Percentiles rank a stretch among this genome's conserved stretches.
phyloP scores from a whole-genome alignment of 1,139 yeast genomes.

The Suhomyces ambrosiae region DNA sequence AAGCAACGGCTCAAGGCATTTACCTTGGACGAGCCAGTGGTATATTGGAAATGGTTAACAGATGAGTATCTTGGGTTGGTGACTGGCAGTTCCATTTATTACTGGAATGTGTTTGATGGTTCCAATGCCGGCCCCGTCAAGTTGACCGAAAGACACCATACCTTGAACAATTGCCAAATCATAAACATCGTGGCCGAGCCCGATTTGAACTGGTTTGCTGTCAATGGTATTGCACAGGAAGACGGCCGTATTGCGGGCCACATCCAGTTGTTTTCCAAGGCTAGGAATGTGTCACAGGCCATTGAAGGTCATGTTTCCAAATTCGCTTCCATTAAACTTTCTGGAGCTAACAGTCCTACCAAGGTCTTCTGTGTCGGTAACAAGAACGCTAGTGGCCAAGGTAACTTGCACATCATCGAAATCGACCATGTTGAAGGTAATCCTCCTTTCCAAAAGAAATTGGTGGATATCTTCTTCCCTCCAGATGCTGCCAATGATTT shows the following conservation, averaged over 20 bases:
- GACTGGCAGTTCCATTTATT: conserved; percentile 72
- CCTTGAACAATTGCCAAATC: conserved; percentile 80
- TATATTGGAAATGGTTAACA: conserved; percentile 94
- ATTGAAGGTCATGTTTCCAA: conserved; percentile 97
- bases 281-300: conserved; percentile 91
- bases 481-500: conserved; percentile 96
- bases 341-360: conserved; percentile 74
- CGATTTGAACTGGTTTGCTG: conserved; percentile 88
- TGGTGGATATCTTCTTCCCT: conserved; percentile 93
- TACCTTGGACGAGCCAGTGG: conserved; percentile 84
- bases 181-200: conserved; percentile 87
- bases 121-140: conserved; percentile 73
- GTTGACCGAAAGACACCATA: conserved; percentile 82
- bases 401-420: conserved; percentile 88
- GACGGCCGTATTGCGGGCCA: conserved; percentile 96
- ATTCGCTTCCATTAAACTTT: conserved; percentile 75
- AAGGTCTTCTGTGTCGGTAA: conserved; percentile 90
- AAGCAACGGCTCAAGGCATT: conserved; percentile 89
- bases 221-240: conserved; percentile 93
- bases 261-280: conserved; percentile 86
- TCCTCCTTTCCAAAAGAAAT: conserved; percentile 86
- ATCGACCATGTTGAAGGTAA: conserved; percentile 89
- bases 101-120: conserved; percentile 86
- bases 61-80: conserved; percentile 77
- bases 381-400: conserved; percentile 83